phyloP scores from a whole-genome alignment of 108 stramenopile genomes.

The Conticribra guillardii region DNA sequence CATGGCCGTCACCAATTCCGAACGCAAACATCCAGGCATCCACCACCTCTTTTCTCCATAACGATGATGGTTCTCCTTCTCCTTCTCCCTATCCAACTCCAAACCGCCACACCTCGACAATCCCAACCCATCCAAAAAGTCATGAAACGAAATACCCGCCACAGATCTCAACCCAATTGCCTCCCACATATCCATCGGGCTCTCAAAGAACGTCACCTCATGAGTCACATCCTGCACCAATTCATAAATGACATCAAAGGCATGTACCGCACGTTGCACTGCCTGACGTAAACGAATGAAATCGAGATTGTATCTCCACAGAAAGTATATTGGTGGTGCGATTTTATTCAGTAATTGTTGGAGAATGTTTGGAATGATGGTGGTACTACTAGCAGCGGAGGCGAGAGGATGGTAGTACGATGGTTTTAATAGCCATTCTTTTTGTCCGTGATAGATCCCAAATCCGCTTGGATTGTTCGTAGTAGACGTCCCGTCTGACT shows the following conservation, averaged over 20 bases:
- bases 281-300: constrained; percentile 40
- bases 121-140: constrained; percentile 61
- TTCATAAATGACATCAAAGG: constrained; percentile 54
- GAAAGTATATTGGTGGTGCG: constrained; percentile 13
- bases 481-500: too few species aligned
- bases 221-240: constrained; percentile 44
- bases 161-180: constrained; percentile 48
- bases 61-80: constrained; percentile 8
- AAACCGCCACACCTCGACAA: constrained; percentile 33
- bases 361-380: background rate
- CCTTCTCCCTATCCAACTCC: constrained; percentile 4
- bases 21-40: constrained; percentile 57
- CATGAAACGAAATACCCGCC: constrained; percentile 54
- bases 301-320: constrained; percentile 48
- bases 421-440: constrained; percentile 26
- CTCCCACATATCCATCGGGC: constrained; percentile 73
- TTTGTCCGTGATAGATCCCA: constrained; percentile 54
- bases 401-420: background rate
- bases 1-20: constrained; percentile 66
- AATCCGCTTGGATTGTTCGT: constrained; percentile 24
- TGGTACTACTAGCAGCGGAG: too few species aligned
- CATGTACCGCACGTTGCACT: constrained; percentile 40
- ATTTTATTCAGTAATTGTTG: constrained; percentile 19
- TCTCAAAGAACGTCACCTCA: constrained; percentile 64
- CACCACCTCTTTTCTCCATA: constrained; percentile 44